A percentile compares a stretch with the other conserved stretches of the same genome.
Conservation (phyloP, 2,329 filamentous ascomycete species). For the Plenodomus lindquistii region DNA sequence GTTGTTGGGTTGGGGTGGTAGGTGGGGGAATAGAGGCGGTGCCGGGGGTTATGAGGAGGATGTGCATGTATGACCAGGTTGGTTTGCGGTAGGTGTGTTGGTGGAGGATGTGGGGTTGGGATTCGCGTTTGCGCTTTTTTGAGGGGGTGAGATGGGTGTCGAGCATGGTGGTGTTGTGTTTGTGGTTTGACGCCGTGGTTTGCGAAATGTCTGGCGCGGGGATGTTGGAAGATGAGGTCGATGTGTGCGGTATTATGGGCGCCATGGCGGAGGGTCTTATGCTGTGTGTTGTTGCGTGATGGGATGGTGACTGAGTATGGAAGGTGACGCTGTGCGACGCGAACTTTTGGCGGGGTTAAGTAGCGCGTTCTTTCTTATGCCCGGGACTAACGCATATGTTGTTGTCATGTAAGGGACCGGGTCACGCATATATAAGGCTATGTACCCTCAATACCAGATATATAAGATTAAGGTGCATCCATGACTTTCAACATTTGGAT, state of each 20-base stretch:
- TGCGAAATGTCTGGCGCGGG: no score
- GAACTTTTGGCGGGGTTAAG: slow-evolving; percentile 26
- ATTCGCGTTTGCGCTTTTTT: slow-evolving; percentile 18
- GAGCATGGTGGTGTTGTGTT: neutral
- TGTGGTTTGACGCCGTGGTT: neutral
- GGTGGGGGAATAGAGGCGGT: slow-evolving; percentile 1
- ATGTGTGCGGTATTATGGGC: neutral
- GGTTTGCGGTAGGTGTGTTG: slow-evolving; percentile 46
- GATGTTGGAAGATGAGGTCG: neutral
- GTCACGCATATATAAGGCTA: neutral
- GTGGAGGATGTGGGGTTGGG: slow-evolving; percentile 28
- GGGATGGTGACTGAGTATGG: neutral
- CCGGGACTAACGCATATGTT: slow-evolving; percentile 3
- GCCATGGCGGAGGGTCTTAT: no score
- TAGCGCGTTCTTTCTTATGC: slow-evolving; percentile 23
- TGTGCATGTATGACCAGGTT: slow-evolving; percentile 49
- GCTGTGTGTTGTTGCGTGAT: no score
- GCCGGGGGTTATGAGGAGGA: slow-evolving; percentile 36
- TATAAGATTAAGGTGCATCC: no score
- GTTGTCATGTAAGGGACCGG: neutral
- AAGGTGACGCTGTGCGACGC: neutral
- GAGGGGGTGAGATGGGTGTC: neutral
- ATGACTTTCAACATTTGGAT: no score
- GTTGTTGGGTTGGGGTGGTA: neutral
- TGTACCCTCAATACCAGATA: neutral